Conservation (phyloP, 495 filamentous ascomycete species). For the Hypoxylon trugodes region DNA sequence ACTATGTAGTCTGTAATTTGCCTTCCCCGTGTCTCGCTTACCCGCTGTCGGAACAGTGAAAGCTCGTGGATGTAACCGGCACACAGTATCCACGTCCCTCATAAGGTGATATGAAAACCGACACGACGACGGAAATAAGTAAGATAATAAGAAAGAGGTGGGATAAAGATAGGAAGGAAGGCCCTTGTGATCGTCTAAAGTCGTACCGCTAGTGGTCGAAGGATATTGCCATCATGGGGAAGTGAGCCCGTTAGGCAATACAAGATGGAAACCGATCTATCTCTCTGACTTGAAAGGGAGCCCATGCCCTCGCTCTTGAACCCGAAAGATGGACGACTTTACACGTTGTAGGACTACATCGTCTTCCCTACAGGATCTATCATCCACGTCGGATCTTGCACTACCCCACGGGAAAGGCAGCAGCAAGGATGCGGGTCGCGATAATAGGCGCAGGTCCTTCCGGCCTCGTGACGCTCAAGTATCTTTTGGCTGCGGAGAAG, state of each 20-base stretch:
- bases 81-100: conserved; percentile 17
- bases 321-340: conserved; percentile 9
- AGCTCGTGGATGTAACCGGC: conserved; percentile 8
- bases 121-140: conserved; percentile 10
- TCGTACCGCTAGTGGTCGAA: conserved; percentile 16
- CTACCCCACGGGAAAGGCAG: conserved; percentile 13
- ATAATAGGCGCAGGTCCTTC: conserved; percentile 57
- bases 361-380: conserved; percentile 30
- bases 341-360: conserved; percentile 30
- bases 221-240: conserved; percentile 20
- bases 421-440: conserved; percentile 44
- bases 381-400: conserved; percentile 26
- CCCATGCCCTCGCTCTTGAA: neutral
- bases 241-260: conserved; percentile 8
- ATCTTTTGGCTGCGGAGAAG: conserved; percentile 47
- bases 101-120: neutral
- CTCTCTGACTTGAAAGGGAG: neutral
- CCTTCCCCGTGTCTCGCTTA: conserved; percentile 34
- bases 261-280: conserved; percentile 1
- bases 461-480: conserved; percentile 57
- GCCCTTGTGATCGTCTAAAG: conserved; percentile 27
- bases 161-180: conserved; percentile 4
- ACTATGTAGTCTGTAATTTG: conserved; percentile 27
- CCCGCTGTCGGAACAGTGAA: conserved; percentile 25
- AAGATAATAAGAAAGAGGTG: conserved; percentile 3